Percentiles rank a stretch among this genome's conserved stretches.
phyloP scores from a whole-genome alignment of 176 grass and related monocot species.

The Carex parvula region DNA sequence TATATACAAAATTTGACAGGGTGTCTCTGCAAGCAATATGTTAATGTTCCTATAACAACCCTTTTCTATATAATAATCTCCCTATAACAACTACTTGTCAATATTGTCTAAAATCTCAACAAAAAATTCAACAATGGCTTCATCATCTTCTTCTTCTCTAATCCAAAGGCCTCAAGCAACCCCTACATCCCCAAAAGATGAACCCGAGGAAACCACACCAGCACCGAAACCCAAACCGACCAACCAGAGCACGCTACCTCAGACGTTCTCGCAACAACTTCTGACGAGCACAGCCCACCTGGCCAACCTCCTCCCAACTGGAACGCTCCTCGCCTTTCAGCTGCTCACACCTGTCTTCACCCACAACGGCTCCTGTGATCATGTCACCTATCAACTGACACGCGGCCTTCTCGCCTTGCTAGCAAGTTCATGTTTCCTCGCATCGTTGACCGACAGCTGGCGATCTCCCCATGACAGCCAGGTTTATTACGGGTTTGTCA shows the following conservation, averaged over 20 bases:
- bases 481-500: constrained; percentile 72
- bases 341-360: constrained; percentile 73
- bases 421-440: constrained; percentile 48
- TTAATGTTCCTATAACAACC: not conserved
- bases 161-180: constrained; percentile 22
- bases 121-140: constrained; percentile 25
- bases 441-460: constrained; percentile 71
- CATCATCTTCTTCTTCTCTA: constrained; percentile 20
- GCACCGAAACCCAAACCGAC: not conserved
- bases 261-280: constrained; percentile 45
- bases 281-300: constrained; percentile 48
- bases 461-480: constrained; percentile 25
- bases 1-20: not conserved
- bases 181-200: constrained; percentile 1
- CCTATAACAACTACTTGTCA: not conserved
- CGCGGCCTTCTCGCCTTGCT: constrained; percentile 39
- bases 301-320: constrained; percentile 75
- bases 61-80: too few species aligned
- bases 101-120: not conserved
- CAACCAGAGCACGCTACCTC: not conserved
- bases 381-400: constrained; percentile 35
- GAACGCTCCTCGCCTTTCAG: constrained; percentile 81
- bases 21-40: constrained; percentile 5
- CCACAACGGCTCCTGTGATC: constrained; percentile 75
- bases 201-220: not conserved